Evolutionary conservation across 306 rosid genomes (phyloP).

Genomic region (Cucurbita pepo): DNA sequence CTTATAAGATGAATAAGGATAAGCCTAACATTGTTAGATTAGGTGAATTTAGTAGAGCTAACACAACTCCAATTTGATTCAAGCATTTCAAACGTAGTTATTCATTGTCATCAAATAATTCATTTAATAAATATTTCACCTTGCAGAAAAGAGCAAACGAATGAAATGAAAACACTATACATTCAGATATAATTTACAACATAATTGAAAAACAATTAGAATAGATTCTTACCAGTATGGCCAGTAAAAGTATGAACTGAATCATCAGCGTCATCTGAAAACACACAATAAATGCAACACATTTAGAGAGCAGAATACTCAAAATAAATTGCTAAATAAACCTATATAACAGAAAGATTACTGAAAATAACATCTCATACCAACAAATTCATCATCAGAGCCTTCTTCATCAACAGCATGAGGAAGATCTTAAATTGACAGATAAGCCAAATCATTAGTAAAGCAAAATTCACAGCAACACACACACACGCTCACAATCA

Average conservation of each 20-base stretch:
- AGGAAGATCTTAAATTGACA: constrained; percentile 30
- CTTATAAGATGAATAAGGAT: not conserved
- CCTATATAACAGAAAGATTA: not conserved
- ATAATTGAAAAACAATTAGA: not conserved
- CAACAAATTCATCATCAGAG: constrained; percentile 20
- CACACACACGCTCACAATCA: not conserved
- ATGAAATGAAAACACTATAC: too few species aligned
- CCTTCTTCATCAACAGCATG: constrained; percentile 24
- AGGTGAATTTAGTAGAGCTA: not conserved
- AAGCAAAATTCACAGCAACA: not conserved
- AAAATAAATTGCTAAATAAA: not conserved
- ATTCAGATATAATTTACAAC: not conserved
- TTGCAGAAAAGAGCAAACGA: too few species aligned
- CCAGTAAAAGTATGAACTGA: constrained; percentile 65
- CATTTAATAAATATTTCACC: too few species aligned
- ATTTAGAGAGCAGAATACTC: not conserved
- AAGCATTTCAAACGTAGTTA: not conserved
- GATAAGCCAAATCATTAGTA: not conserved
- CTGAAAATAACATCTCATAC: constrained; percentile 6
- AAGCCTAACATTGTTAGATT: not conserved
- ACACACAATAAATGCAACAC: not conserved
- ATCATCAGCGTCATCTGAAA: constrained; percentile 59
- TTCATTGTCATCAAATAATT: not conserved
- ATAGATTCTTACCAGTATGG: constrained; percentile 42
- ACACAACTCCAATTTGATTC: not conserved